These are phyloP conservation scores for Lagerstroemia speciosa DNA, from an alignment of 345 rosid species.

Conservation along the genomic window DNA sequence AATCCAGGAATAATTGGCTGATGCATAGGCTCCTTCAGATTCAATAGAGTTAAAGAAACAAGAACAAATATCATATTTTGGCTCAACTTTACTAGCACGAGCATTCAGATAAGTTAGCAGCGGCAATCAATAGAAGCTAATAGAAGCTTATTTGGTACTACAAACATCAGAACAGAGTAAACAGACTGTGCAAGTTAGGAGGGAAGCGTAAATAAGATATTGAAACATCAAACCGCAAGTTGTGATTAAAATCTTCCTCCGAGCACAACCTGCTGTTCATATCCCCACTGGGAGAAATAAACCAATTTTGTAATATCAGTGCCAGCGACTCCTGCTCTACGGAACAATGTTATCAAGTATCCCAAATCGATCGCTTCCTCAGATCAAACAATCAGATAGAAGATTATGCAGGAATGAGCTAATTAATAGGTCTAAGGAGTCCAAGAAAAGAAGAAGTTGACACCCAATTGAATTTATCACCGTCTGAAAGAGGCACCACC, in stretches of 20 bases:
- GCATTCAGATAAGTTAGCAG: background rate
- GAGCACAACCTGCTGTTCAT: background rate
- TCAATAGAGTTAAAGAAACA: background rate
- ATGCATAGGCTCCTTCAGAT: conserved; percentile 36
- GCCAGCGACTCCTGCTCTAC: background rate
- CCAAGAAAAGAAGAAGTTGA: background rate
- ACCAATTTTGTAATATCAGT: background rate
- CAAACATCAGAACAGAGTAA: background rate
- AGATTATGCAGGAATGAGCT: background rate
- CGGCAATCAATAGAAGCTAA: background rate
- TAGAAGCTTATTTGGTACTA: background rate
- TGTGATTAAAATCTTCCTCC: background rate
- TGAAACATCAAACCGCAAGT: background rate
- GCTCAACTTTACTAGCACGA: background rate
- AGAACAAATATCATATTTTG: background rate
- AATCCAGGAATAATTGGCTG: conserved; percentile 58
- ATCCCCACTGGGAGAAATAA: background rate
- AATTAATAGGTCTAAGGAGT: background rate
- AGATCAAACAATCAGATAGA: background rate
- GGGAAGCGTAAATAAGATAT: background rate
- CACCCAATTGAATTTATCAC: background rate
- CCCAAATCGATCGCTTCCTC: background rate
- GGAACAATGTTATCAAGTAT: background rate
- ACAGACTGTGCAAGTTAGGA: background rate
- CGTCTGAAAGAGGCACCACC: background rate